These are phyloP conservation scores for Xerocomus minutiporus DNA, from an alignment of 1,284 basidiomycete species.

Conservation along the genomic window DNA sequence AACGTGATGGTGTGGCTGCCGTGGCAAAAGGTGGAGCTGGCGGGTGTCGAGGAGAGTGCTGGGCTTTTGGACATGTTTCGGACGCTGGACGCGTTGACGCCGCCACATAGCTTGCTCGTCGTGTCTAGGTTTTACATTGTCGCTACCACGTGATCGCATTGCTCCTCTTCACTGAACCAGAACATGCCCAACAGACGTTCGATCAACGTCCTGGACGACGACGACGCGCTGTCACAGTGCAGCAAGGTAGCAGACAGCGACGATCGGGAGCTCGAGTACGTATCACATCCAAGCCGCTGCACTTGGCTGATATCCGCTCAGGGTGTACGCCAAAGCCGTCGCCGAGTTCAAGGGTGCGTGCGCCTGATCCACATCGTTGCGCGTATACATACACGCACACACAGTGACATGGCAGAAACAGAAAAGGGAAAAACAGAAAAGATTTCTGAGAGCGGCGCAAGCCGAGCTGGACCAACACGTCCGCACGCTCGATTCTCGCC, in stretches of 20 bases:
- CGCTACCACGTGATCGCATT: not conserved
- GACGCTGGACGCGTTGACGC: slow-evolving; percentile 26
- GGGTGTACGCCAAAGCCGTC: slow-evolving; percentile 30
- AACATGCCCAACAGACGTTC: slow-evolving; percentile 22
- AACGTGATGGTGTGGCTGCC: slow-evolving; percentile 31
- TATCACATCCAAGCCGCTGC: not conserved
- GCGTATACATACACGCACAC: not conserved
- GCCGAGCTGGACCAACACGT: slow-evolving; percentile 32
- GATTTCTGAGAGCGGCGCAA: slow-evolving; percentile 28
- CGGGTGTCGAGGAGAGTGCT: slow-evolving; percentile 3
- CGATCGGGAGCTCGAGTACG: slow-evolving; percentile 29
- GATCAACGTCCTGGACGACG: slow-evolving; percentile 9
- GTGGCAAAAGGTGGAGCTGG: slow-evolving; percentile 29
- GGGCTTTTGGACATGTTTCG: slow-evolving; percentile 19
- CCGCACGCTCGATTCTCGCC: not conserved
- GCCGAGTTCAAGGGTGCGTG: slow-evolving; percentile 31
- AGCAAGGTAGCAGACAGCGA: slow-evolving; percentile 23
- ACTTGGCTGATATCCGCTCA: slow-evolving; percentile 3
- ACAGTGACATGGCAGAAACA: slow-evolving; percentile 41
- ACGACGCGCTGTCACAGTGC: slow-evolving; percentile 17
- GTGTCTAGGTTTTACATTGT: slow-evolving; percentile 29
- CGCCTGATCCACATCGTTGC: not conserved
- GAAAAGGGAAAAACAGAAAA: slow-evolving; percentile 33
- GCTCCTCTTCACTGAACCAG: not conserved
- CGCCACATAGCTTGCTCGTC: slow-evolving; percentile 29